A percentile compares a stretch with the other conserved stretches of the same genome.
Evolutionary conservation across 2,329 filamentous ascomycete species (phyloP).

Genomic region (Claviceps sp.): DNA sequence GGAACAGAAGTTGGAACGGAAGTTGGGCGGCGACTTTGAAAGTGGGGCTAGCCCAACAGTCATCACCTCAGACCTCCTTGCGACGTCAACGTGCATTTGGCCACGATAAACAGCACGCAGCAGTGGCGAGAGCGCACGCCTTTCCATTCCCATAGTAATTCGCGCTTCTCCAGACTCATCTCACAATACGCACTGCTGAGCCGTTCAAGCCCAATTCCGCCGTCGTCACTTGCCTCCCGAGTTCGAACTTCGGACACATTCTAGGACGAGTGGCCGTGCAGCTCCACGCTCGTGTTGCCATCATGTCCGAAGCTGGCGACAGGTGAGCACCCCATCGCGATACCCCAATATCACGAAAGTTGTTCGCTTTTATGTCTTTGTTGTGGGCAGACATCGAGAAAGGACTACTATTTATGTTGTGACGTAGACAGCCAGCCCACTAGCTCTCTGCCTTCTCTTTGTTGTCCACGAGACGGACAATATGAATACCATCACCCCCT

Average conservation of each 20-base stretch:
- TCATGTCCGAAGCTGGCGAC: constrained; percentile 21
- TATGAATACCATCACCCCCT: background rate
- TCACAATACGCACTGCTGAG: background rate
- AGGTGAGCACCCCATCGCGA: constrained; percentile 11
- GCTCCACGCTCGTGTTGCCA: constrained; percentile 7
- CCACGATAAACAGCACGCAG: background rate
- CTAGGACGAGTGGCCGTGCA: background rate
- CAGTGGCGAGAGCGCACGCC: background rate
- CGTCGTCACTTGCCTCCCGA: background rate
- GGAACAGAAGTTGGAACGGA: too few species aligned
- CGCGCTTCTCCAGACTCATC: background rate
- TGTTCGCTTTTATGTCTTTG: background rate
- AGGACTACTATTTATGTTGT: background rate
- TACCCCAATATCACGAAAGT: too few species aligned
- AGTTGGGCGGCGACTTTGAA: too few species aligned
- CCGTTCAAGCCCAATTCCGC: too few species aligned
- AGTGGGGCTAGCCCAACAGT: too few species aligned
- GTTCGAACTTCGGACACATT: background rate
- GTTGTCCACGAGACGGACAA: background rate
- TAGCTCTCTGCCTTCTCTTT: background rate
- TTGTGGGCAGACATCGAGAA: background rate
- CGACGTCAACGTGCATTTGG: background rate
- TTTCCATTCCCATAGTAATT: background rate
- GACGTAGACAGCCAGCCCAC: background rate
- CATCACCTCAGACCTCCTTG: background rate